Base-by-base conservation (phyloP, 805 yeast genomes). In the Barnettozyma californica region DNA sequence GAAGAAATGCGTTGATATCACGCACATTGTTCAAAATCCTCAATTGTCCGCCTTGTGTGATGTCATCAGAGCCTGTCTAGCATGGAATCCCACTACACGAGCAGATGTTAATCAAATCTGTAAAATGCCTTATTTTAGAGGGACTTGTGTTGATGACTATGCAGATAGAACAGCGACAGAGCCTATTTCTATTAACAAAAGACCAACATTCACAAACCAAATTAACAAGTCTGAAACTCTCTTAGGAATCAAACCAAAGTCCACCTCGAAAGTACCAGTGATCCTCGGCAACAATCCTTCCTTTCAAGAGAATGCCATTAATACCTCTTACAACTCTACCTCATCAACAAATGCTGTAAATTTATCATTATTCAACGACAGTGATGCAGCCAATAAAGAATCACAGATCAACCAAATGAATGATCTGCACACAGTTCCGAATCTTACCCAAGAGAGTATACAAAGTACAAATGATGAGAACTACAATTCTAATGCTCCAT, bases 31-130 rank as follows among this genome's bases (percentile, higher is more conserved):
- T 6, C 70, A 75, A 9, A 67, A 75, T 49, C 66, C 75, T 0
- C 77, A 73, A 36, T 65, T 77, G 21, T 55, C 60, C 13, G 53
- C 55, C 14, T 58, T 70, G 58, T 55, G 64, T 48, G 56, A 74
- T 62, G 60, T 74, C 65, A 58, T 77, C 59, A 55, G 73, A 65
- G 46, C 50, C 5, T 85, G 91, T 56, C 69, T 90, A 31, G 68
- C 74, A 44, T 90, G 97, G 96, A 83, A 88, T 65, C 95, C 96
- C 2, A 64, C 66, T n/a, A 61, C 65, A n/a, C 73, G 95, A 54
- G 75, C 79, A 0, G 74, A 76, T 35, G 84, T 76, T 2, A 69
- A 70, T 1, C 64, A 65, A 9, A 54, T 86, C 27, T 68, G 80
- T 50, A 44, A 65, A 14, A 69, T 78, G 77, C 67, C 74, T 0